Evolutionary conservation across 139 green algal genomes (phyloP).

Genomic region (Chlamydomonas sphaeroides): DNA sequence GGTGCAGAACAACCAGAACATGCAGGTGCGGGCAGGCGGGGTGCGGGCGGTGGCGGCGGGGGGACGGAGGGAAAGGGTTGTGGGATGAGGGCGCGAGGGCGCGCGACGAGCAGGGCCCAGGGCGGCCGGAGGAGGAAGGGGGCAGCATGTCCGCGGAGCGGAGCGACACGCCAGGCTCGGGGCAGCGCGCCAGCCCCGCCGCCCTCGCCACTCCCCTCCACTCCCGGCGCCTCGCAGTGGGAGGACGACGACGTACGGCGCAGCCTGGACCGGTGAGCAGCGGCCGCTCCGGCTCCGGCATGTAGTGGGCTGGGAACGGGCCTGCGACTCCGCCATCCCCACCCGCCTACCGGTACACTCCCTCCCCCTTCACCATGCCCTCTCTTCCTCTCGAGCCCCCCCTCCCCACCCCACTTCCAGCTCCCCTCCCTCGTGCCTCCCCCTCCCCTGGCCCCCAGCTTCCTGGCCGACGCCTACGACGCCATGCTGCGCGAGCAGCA

Average conservation of each 20-base stretch:
- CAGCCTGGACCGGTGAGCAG: slow-evolving; percentile 46
- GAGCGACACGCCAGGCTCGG: no score
- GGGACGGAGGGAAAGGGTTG: no score
- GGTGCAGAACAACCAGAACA: slow-evolving; percentile 81
- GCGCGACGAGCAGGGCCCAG: no score
- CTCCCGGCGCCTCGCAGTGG: no score
- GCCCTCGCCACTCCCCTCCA: no score
- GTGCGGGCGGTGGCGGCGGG: no score
- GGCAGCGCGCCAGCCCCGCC: no score
- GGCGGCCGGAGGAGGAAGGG: no score
- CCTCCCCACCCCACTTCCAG: neutral
- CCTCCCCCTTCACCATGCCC: neutral
- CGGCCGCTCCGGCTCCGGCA: neutral
- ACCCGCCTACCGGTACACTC: neutral
- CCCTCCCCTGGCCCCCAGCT: slow-evolving; percentile 6
- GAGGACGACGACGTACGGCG: slow-evolving; percentile 81
- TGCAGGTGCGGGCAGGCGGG: slow-evolving; percentile 71
- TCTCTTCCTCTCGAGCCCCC: neutral
- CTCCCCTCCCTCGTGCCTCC: no score
- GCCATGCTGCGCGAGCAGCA: slow-evolving; percentile 20
- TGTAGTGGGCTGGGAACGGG: neutral
- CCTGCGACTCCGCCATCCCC: neutral
- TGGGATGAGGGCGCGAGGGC: no score
- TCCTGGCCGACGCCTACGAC: slow-evolving; percentile 30
- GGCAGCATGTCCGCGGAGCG: no score